A percentile compares a stretch with the other conserved stretches of the same genome.
Conservation (phyloP, 2,329 filamentous ascomycete genomes). For the Cercospora sojina region DNA sequence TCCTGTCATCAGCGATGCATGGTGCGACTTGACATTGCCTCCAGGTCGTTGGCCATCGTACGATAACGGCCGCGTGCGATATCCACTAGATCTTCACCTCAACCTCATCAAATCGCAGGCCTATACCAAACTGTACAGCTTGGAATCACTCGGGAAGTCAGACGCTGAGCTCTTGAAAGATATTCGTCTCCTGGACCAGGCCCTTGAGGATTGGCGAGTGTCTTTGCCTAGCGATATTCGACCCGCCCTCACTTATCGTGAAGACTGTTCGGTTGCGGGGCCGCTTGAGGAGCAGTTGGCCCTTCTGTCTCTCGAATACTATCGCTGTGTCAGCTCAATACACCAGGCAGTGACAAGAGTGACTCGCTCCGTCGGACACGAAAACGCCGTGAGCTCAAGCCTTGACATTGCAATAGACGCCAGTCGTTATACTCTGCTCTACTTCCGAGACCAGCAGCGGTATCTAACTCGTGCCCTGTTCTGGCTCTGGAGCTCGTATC, state of each 20-base stretch:
- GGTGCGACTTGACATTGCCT: not conserved
- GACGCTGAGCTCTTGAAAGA: not conserved
- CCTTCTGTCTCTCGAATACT: not conserved
- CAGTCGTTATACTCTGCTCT: not conserved
- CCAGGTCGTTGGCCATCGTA: not conserved
- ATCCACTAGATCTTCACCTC: not conserved
- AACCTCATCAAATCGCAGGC: not conserved
- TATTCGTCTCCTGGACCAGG: not conserved
- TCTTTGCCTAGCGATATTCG: not conserved
- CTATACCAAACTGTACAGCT: not conserved
- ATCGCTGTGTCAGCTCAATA: not conserved
- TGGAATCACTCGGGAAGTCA: not conserved
- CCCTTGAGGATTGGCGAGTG: not conserved
- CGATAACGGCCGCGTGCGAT: not conserved
- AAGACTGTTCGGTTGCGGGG: not conserved
- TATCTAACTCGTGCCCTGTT: not conserved
- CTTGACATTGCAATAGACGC: not conserved
- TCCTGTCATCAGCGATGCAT: not conserved
- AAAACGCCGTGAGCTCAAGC: not conserved
- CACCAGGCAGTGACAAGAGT: not conserved
- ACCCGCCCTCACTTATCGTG: not conserved
- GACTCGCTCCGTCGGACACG: not conserved
- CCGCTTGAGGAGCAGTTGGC: not conserved
- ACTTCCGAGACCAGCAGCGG: not conserved
- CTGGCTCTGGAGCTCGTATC: not conserved